Evolutionary conservation across 192 early-diverging fungal species (phyloP), one percentile per base, ranked within the genome.

Genomic region (Coemansia reversa): DNA sequence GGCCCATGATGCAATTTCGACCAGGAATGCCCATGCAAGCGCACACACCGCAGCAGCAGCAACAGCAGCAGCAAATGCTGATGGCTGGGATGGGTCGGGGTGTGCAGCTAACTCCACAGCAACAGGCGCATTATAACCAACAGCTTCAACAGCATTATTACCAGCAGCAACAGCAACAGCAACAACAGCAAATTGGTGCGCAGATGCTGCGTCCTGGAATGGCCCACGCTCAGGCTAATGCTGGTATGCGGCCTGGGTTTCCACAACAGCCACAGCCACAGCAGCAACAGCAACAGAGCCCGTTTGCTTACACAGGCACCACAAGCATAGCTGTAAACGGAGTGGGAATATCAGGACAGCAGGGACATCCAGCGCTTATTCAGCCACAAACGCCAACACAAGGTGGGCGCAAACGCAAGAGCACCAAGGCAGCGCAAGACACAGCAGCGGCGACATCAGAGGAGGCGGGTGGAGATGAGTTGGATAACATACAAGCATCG

Each of bases 351-450:
- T 65, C 59, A 11, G 65, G 59, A 2, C 68, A 70, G 42, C 77
- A 74, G 32, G 61, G 65, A 25, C 77, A 80, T 32, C 72, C 72
- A 12, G 45, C 77, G 16, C 63, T 80, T n/a, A 68, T 80, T 20
- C 68, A 70, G 53, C 51, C 64, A 22, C 66, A 60, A 16, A 25
- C 8, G 0, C 47, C 16, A 25, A 22, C 35, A 50, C 66, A 60
- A 28, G 53, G 20, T 6, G 12, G 50, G 19, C 66, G 72, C 33
- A 75, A 69, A 55, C 67, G 72, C 45, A 75, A 75, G 53, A 54
- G 63, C 5, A 70, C 52, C 25, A 55, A 52, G n/a, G 12, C 55
- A 4, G 54, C 30, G 22, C n/a, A 69, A 3, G 66, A 63, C 5
- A 39, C 51, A 1, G 49, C 55, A 19, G 57, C 54, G 19, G 33